These are phyloP conservation scores for Hygrophorus pudorinus DNA, from an alignment of 768 basidiomycete species.

Conservation along the genomic window DNA sequence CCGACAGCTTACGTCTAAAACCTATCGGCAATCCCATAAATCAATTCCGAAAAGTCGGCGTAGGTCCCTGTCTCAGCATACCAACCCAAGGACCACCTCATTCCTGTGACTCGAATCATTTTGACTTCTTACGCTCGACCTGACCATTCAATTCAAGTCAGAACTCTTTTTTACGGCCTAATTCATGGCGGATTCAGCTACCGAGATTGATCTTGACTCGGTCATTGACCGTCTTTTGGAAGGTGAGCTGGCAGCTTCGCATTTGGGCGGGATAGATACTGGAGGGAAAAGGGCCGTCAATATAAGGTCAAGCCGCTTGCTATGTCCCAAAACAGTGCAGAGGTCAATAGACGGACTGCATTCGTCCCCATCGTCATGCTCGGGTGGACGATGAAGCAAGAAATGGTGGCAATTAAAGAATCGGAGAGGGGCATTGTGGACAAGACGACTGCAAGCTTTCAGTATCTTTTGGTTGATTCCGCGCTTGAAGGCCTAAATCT, in stretches of 20 bases:
- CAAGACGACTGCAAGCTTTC: no score
- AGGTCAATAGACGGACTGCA: no score
- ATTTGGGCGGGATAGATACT: not conserved
- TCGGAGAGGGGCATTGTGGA: no score
- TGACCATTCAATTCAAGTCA: not conserved
- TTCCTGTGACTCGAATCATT: constrained; percentile 1
- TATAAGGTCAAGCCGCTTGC: no score
- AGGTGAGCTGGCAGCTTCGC: constrained; percentile 50
- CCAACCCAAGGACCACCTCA: not conserved
- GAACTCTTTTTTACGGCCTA: not conserved
- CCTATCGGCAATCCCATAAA: not conserved
- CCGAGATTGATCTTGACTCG: constrained; percentile 98
- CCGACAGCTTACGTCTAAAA: constrained; percentile 16
- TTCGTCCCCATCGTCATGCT: no score
- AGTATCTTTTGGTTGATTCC: no score
- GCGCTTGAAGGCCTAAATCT: no score
- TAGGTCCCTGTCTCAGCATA: constrained; percentile 2
- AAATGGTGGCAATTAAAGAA: no score
- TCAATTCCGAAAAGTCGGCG: constrained; percentile 4
- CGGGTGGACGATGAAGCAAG: no score
- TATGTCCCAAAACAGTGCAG: no score
- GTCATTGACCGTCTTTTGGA: constrained; percentile 97
- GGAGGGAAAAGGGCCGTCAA: not conserved
- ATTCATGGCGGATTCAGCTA: constrained; percentile 67
- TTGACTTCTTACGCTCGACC: not conserved